Conservation (phyloP, 495 filamentous ascomycete species). For the Penicillium lividum region DNA sequence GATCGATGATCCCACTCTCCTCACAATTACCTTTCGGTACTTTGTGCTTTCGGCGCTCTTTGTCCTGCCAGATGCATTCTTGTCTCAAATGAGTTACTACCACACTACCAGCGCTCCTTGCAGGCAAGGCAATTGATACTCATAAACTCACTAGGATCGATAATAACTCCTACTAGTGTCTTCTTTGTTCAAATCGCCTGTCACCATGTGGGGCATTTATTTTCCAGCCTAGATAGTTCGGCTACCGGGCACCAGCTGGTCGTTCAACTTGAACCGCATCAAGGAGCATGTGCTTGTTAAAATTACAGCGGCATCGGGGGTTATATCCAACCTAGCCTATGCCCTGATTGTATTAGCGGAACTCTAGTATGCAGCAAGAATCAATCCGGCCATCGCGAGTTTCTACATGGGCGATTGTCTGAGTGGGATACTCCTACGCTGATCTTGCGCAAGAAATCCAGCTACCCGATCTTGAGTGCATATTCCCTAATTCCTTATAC, state of each 20-base stretch:
- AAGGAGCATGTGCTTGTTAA: constrained; percentile 61
- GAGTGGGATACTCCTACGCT: constrained; percentile 56
- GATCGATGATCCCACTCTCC: constrained; percentile 51
- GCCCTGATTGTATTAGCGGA: constrained; percentile 53
- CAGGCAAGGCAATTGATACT: too few species aligned
- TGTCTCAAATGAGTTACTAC: constrained; percentile 55
- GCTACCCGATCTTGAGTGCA: constrained; percentile 56
- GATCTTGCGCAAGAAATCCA: constrained; percentile 54
- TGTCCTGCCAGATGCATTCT: constrained; percentile 53
- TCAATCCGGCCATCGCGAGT: constrained; percentile 52
- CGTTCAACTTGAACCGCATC: constrained; percentile 54
- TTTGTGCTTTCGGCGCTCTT: constrained; percentile 55
- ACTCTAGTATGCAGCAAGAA: constrained; percentile 51
- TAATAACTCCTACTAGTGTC: too few species aligned
- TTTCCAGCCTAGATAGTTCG: constrained; percentile 51
- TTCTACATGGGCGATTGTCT: constrained; percentile 61
- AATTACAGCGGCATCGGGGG: constrained; percentile 55
- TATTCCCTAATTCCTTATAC: constrained; percentile 55
- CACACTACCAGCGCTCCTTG: constrained; percentile 56
- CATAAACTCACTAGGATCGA: too few species aligned
- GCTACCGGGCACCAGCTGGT: constrained; percentile 48
- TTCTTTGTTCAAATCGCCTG: constrained; percentile 60
- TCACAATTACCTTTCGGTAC: constrained; percentile 58
- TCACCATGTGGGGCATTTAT: constrained; percentile 56
- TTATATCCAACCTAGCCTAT: constrained; percentile 52